Evolutionary conservation across 495 filamentous ascomycete genomes (phyloP).

Genomic region (Friedmanniomyces simplex): DNA sequence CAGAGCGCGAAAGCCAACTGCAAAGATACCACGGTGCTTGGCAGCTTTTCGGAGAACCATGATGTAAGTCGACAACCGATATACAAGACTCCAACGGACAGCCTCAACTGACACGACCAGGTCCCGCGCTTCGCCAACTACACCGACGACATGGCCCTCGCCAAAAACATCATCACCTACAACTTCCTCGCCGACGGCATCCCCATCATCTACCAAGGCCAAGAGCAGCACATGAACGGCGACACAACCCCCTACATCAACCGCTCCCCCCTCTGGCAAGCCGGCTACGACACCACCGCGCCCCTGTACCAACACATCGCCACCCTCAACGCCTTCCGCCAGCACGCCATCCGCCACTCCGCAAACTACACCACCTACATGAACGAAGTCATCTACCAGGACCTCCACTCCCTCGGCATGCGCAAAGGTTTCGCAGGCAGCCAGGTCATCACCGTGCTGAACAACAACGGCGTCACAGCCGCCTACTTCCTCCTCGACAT

Average conservation of each 20-base stretch:
- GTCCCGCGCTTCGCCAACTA: background rate
- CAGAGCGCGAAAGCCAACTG: conserved; percentile 33
- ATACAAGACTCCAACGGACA: background rate
- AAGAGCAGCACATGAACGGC: conserved; percentile 2
- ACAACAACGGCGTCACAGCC: conserved; percentile 46
- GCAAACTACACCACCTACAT: conserved; percentile 41
- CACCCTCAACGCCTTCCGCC: conserved; percentile 48
- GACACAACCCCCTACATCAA: conserved; percentile 44
- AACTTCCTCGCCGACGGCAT: conserved; percentile 59
- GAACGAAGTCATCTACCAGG: conserved; percentile 45
- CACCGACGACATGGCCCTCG: conserved; percentile 36
- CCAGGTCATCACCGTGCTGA: conserved; percentile 50
- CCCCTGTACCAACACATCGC: conserved; percentile 52
- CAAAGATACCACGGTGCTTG: conserved; percentile 51
- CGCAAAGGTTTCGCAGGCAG: conserved; percentile 47
- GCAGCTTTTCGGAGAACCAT: conserved; percentile 71
- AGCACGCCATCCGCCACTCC: conserved; percentile 40
- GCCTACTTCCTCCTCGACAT: background rate
- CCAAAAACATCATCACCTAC: conserved; percentile 58
- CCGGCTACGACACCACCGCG: conserved; percentile 48
- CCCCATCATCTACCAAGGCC: conserved; percentile 30
- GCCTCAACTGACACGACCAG: conserved; percentile 5
- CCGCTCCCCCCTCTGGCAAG: conserved; percentile 64
- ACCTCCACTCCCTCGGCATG: conserved; percentile 47
- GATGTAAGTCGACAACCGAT: conserved; percentile 36